Evolutionary conservation across 108 stramenopile species (phyloP).

Genomic region (Craspedostauros australis): DNA sequence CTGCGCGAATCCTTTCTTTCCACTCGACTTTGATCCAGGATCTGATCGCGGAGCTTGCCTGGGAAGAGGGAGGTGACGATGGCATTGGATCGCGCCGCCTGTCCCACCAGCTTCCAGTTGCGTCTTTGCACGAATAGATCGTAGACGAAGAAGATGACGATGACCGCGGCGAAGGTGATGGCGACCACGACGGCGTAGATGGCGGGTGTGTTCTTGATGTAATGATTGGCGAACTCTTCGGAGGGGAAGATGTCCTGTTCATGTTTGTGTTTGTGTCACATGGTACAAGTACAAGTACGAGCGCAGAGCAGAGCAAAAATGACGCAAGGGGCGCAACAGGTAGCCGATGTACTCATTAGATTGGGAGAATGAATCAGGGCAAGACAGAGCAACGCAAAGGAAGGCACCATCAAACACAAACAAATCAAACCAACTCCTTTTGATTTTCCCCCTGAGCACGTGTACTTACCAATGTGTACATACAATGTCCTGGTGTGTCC

Average conservation of each 20-base stretch:
- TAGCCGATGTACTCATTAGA: too few relatives aligned
- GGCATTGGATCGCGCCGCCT: conserved; percentile 12
- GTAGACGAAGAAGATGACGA: conserved; percentile 11
- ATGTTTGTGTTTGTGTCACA: too few relatives aligned
- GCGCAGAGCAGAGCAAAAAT: too few relatives aligned
- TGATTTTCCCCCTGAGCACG: background rate
- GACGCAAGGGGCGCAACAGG: too few relatives aligned
- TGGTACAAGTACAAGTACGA: too few relatives aligned
- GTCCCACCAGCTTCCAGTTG: conserved; percentile 9
- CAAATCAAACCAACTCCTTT: too few relatives aligned
- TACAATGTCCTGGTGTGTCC: conserved; percentile 38
- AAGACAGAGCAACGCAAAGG: too few relatives aligned
- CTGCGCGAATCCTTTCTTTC: background rate
- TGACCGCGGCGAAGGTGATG: conserved; percentile 9
- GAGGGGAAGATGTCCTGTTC: too few relatives aligned
- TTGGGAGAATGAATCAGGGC: too few relatives aligned
- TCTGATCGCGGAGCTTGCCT: conserved; percentile 2
- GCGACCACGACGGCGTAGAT: conserved; percentile 2
- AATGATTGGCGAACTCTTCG: too few relatives aligned
- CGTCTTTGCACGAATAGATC: conserved; percentile 22
- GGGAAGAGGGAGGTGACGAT: conserved; percentile 28
- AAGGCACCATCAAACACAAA: too few relatives aligned
- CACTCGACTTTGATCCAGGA: background rate
- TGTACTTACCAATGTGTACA: conserved; percentile 29
- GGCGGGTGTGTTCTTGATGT: conserved; percentile 3